Evolutionary conservation across 148 eudicot species (phyloP), one percentile per base, ranked within the genome.

Genomic region (Rhododendron molle): DNA sequence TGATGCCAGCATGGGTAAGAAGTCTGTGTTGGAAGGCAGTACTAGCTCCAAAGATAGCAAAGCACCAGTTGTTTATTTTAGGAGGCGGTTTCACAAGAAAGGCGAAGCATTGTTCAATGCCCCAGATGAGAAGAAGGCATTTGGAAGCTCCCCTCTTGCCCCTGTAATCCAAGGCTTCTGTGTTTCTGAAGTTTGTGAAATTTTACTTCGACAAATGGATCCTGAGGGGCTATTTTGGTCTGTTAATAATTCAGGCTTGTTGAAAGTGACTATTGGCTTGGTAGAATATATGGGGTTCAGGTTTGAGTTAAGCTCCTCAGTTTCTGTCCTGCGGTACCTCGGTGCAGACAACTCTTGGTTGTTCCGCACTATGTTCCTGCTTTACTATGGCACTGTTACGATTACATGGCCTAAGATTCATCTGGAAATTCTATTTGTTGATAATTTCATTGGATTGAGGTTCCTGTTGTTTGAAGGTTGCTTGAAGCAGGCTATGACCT

Each of bases 341-440:
- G 91, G 87, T 86, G 78, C 56, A 69, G 91, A 88, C 81, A 58
- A 81, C 50, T 83, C 85, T 28, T 77, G 88, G 90, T 76, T 90
- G 81, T 54, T 86, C 26, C 92, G 85, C 82, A 69, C 88, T 71
- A 30, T 91, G 80, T 88, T 88, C 73, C 77, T 93, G 89, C 91
- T 86, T 86, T 93, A 89, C 84, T 91, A 89, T 90, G 98, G 98
- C 71, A 81, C 91, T 79, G 26, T 97, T 67, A 84, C 85, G 81
- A 89, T 89, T 81, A 58, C 86, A 23, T 95, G 93, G 92, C 97
- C 97, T 85, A 87, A 78, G 85, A 91, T 97, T 89, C 84, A 80
- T 56, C 47, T 97, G 94, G 97, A 97, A 92, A 91, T 95, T 88
- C 91, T 97, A 85, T 92, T 95, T 88, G 93, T 97, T 81, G 99